Conservation (phyloP, 2,329 filamentous ascomycete genomes). For the Chrysoporthe cubensis region DNA sequence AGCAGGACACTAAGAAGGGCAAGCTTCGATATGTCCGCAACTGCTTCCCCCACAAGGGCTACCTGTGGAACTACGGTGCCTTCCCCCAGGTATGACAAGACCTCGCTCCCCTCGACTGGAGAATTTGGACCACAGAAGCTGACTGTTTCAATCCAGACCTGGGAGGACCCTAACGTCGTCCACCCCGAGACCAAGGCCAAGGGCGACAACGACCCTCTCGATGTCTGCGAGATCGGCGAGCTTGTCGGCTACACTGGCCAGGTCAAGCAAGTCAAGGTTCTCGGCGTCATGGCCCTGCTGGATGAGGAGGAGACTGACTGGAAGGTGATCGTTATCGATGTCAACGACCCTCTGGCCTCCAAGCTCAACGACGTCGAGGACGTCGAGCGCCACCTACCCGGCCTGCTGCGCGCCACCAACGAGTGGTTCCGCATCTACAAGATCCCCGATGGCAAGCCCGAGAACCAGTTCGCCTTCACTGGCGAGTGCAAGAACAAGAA, state of each 20-base stretch:
- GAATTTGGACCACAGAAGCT: slow-evolving; percentile 1
- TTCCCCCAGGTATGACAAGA: slow-evolving; percentile 81
- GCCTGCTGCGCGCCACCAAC: slow-evolving; percentile 95
- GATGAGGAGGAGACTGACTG: slow-evolving; percentile 99
- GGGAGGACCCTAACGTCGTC: slow-evolving; percentile 95
- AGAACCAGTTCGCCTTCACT: slow-evolving; percentile 99
- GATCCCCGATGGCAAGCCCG: slow-evolving; percentile 99
- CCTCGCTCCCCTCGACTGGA: slow-evolving; percentile 10
- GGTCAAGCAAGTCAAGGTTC: slow-evolving; percentile 99
- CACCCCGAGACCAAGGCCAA: slow-evolving; percentile 99
- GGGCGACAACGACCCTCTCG: slow-evolving; percentile 98
- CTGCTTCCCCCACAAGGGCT: slow-evolving; percentile 99
- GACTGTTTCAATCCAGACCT: slow-evolving; percentile 67
- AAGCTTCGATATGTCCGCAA: slow-evolving; percentile 99
- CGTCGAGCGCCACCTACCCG: slow-evolving; percentile 96
- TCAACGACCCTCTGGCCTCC: slow-evolving; percentile 93
- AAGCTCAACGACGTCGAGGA: slow-evolving; percentile 99
- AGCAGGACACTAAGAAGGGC: slow-evolving; percentile 99
- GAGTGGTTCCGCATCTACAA: slow-evolving; percentile 99
- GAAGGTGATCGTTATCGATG: slow-evolving; percentile 99
- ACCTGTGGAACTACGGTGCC: slow-evolving; percentile 99
- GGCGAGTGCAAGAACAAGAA: slow-evolving; percentile 99
- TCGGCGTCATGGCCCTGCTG: slow-evolving; percentile 98
- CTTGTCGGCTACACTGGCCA: slow-evolving; percentile 94
- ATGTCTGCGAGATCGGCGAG: slow-evolving; percentile 99